A percentile compares a stretch with the other conserved stretches of the same genome.
Evolutionary conservation across 805 yeast species (phyloP).

Genomic region (Clavispora phyllophila): DNA sequence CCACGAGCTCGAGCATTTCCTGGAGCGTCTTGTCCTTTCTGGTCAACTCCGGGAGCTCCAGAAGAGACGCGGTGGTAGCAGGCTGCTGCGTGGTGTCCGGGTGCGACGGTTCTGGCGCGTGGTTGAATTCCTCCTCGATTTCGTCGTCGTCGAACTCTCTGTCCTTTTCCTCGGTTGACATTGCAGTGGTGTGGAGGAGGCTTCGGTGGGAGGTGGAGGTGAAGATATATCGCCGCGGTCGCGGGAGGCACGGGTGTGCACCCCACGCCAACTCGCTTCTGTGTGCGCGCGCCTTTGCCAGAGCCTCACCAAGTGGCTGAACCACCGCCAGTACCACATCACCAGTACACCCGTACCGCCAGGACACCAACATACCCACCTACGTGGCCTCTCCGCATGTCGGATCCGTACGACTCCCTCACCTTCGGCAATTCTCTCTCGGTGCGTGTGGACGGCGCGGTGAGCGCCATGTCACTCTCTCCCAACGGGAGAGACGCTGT

Average conservation of each 20-base stretch:
- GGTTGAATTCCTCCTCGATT: conserved; percentile 22
- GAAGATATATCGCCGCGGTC: not conserved
- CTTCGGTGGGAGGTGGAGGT: not conserved
- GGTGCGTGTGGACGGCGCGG: conserved; percentile 83
- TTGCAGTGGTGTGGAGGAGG: not conserved
- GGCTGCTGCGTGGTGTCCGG: conserved; percentile 1
- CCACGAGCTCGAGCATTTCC: conserved; percentile 85
- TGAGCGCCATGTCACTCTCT: conserved; percentile 83
- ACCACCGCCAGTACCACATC: too few relatives aligned
- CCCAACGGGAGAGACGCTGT: conserved; percentile 94
- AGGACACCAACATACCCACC: too few relatives aligned
- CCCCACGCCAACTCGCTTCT: not conserved
- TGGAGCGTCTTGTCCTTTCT: conserved; percentile 76
- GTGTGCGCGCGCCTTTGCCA: too few relatives aligned
- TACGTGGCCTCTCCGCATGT: too few relatives aligned
- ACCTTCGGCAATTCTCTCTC: conserved; percentile 82
- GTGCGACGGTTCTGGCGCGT: conserved; percentile 5
- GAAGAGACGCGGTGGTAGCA: conserved; percentile 6
- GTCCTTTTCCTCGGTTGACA: not conserved
- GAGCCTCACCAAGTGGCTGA: too few relatives aligned
- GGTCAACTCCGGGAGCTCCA: conserved; percentile 60
- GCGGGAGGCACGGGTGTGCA: not conserved
- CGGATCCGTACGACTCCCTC: conserved; percentile 34
- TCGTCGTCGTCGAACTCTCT: conserved; percentile 12
- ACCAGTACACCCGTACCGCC: too few relatives aligned